Percentiles rank a stretch among this genome's conserved stretches.
Evolutionary conservation across 352 stramenopile genomes (phyloP).

Genomic region (Phytopythium helicoides): DNA sequence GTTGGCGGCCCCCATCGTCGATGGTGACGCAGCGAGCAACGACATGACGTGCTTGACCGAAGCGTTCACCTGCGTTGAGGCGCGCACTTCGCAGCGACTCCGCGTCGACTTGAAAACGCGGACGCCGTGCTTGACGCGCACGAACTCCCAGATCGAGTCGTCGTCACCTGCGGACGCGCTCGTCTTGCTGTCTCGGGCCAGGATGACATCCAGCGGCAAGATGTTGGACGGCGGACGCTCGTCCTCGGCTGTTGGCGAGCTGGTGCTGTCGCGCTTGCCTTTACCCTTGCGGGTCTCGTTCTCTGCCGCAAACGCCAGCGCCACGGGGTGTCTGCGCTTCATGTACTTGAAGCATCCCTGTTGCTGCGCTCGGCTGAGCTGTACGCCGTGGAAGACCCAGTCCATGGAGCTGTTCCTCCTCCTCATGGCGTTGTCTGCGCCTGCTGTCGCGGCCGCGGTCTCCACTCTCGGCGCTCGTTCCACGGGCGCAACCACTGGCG

Average conservation of each 20-base stretch:
- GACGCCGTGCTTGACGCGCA: constrained; percentile 70
- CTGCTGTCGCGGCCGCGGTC: neutral
- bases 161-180: constrained; percentile 8
- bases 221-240: constrained; percentile 30
- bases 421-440: neutral
- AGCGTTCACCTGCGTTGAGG: constrained; percentile 67
- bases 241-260: constrained; percentile 11
- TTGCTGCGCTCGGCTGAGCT: constrained; percentile 66
- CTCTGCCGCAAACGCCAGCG: constrained; percentile 63
- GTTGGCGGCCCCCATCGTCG: constrained; percentile 8
- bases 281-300: constrained; percentile 1
- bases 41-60: constrained; percentile 85
- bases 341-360: constrained; percentile 85
- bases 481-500: constrained; percentile 8
- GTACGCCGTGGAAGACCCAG: constrained; percentile 9
- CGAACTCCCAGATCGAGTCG: constrained; percentile 53
- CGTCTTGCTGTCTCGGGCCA: constrained; percentile 5
- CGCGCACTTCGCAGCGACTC: constrained; percentile 72
- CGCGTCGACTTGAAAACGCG: constrained; percentile 67
- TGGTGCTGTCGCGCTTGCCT: constrained; percentile 5
- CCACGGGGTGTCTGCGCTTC: constrained; percentile 66
- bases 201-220: constrained; percentile 15
- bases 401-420: constrained; percentile 9
- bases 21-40: constrained; percentile 36
- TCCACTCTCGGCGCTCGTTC: neutral